Percentiles rank a stretch among this genome's conserved stretches.
phyloP scores from a whole-genome alignment of 2,329 filamentous ascomycete genomes.

The Mollisiaceae sp. region DNA sequence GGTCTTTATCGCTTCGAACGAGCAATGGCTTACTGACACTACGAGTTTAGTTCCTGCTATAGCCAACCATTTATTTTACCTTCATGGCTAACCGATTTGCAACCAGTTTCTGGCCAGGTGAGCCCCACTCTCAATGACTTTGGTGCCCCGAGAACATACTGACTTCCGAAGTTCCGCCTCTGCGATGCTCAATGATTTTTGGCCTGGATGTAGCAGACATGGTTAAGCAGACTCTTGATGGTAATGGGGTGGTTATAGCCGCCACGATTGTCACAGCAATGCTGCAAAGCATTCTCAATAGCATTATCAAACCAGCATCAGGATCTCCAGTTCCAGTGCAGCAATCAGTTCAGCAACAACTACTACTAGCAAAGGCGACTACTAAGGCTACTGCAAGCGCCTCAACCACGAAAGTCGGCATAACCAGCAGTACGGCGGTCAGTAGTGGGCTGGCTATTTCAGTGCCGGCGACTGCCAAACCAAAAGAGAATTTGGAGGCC shows the following conservation, averaged over 20 bases:
- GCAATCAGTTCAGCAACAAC: neutral
- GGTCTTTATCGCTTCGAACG: neutral
- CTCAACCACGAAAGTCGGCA: neutral
- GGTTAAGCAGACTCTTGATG: neutral
- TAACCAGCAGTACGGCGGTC: neutral
- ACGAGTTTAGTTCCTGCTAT: neutral
- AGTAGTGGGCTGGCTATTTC: neutral
- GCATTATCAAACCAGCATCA: neutral
- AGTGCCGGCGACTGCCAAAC: neutral
- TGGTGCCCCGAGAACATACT: neutral
- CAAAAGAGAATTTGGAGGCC: neutral
- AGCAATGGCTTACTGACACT: neutral
- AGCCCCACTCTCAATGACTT: neutral
- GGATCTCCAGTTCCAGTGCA: neutral
- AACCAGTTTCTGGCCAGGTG: neutral
- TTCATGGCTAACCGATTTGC: neutral
- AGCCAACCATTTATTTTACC: neutral
- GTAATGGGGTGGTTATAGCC: neutral
- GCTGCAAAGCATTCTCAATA: neutral
- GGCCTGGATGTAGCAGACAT: neutral
- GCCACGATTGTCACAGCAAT: neutral
- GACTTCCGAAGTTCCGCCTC: neutral
- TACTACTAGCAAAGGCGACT: neutral
- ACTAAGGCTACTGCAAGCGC: neutral
- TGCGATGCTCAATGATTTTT: neutral